Conservation (phyloP, 306 rosid species). For the Crataegus laevigata region DNA sequence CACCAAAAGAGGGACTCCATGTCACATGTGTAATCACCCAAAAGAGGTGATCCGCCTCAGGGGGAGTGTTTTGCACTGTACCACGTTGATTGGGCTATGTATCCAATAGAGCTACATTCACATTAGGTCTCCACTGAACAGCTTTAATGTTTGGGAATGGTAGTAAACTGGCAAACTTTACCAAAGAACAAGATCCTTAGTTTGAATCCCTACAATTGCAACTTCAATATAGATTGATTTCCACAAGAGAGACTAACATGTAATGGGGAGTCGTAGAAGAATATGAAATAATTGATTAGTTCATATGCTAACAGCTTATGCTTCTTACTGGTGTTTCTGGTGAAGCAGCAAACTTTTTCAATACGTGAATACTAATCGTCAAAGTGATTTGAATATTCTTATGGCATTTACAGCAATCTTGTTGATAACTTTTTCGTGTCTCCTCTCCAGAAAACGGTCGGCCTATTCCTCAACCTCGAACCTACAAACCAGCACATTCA, state of each 20-base stretch:
- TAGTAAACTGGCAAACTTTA: background rate
- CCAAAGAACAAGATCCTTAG: background rate
- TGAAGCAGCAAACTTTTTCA: background rate
- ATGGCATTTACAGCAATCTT: background rate
- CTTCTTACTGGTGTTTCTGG: background rate
- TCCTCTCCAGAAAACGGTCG: constrained; percentile 31
- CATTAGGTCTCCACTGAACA: background rate
- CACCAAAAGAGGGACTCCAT: background rate
- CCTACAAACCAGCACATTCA: constrained; percentile 41
- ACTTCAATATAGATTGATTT: background rate
- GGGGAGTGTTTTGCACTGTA: background rate
- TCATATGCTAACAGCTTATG: background rate
- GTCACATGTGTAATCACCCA: background rate
- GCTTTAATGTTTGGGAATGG: background rate
- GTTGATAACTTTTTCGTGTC: constrained; percentile 2
- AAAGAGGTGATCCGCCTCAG: background rate
- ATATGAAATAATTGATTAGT: background rate
- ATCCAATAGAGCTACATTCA: background rate
- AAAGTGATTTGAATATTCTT: background rate
- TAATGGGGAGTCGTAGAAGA: background rate
- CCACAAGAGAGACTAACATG: background rate
- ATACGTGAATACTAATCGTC: background rate
- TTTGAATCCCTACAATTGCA: background rate
- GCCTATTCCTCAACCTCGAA: constrained; percentile 44
- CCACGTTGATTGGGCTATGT: background rate